Base-by-base conservation (phyloP, 2,329 filamentous ascomycete genomes). In the Sporothrix brasiliensis region DNA sequence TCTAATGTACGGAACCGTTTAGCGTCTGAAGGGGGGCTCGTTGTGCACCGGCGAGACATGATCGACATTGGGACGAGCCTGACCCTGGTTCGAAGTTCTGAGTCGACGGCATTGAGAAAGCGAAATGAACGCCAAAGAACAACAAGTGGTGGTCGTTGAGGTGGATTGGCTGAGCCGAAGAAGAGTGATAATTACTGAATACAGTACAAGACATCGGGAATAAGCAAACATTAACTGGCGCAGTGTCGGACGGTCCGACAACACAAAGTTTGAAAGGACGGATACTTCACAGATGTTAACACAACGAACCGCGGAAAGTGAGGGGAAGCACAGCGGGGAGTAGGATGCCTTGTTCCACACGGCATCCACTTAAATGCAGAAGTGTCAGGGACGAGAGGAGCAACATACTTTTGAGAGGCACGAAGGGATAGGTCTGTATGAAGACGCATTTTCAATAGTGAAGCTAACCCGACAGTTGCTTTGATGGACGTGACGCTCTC, bases 41-140 rank as follows among this genome's bases (percentile, higher is more conserved):
- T 34, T 47, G 27, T 47, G 27, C 67, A 52, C 52, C 67, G 47
- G 67, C 67, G 44, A 69, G 54, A 63, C 67, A 69, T 47, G 67
- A 69, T 60, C 53, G 67, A 41, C 53, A 52, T 41, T 53, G 41
- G 41, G 21, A 14, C 44, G 41, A 52, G 34, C 39, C 27, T 16
- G 11, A 53, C 50, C 50, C 50, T 54, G 30, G 50, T n/a, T 27
- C 49, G 30, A 41, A 30, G 47, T 30, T 52, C 9, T 53, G 9
- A 34, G 24, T 52, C 3, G 16, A 21, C 44, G n/a, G 9, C 7
- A 63, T 27, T 44, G 39, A 19, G 11, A 44, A 13, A 13, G 41
- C 4, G 39, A 63, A 44, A 63, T 27, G 58, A 63, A 47, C n/a
- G 44, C 30, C 30, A 13, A n/a, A 27, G 16, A 39, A n/a, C 27